Evolutionary conservation across 2,329 filamentous ascomycete species (phyloP), one percentile per base, ranked within the genome.

Genomic region (Graphilbum fragrans): DNA sequence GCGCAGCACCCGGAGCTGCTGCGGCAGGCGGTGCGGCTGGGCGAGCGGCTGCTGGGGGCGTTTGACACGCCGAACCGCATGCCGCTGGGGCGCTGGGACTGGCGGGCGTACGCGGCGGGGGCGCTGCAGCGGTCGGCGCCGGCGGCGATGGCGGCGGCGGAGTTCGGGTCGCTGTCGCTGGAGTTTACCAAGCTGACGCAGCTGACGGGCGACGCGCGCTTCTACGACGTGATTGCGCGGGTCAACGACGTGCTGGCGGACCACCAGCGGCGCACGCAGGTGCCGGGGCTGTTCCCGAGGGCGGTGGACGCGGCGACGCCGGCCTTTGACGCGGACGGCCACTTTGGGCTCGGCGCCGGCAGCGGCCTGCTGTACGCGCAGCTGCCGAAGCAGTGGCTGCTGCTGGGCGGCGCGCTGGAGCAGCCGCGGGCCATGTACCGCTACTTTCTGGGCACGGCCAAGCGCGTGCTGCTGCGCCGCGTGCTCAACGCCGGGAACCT

Each of bases 51-150:
- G 20, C 77, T 82, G 53, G 69, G 70, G 20, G 75, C 75, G 2
- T 83, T 82, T 49, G 78, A 83, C 49, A 82, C 80, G 11, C 73
- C 74, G 2, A 80, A 79, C 52, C 67, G 69, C n/a, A 75, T 84
- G 67, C 80, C 80, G 0, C 61, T 75, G 35, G 64, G 64, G 8
- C 67, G 70, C 39, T 80, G 74, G 62, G 63, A 71, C 39, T 76
- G 72, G 70, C 64, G 63, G 41, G 59, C 62, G 42, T 80, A 42
- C 61, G 69, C 23, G 16, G 50, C 50, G 20, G 60, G 60, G 33
- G 50, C 50, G 33, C 40, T 45, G n/a, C 69, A 60, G 76, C 77
- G 49, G 33, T 38, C 45, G 33, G 45, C 61, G 65, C 61, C 10
- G 53, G 56, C 4, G 47, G 46, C 8, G 50, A 52, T 62, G 35